Base-by-base conservation (phyloP, 208 protist genomes). In the Leishmania guyanensis region DNA sequence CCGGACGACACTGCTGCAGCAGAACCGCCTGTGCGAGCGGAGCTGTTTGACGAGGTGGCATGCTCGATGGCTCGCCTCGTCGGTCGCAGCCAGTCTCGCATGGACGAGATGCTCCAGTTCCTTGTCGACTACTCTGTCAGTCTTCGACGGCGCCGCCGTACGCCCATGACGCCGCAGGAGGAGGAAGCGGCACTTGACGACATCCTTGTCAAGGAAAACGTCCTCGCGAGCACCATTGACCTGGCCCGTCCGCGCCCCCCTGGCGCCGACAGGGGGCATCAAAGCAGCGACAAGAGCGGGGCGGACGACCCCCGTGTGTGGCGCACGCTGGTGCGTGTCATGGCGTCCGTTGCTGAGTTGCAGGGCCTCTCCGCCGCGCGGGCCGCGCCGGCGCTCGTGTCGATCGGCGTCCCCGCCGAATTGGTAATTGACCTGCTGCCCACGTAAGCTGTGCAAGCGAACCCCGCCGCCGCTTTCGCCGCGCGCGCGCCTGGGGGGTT, bases 331-430 rank as follows among this genome's bases (percentile, higher is more conserved):
- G 82, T 69, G 33, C 82, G 77, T 9, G 68, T 90, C n/a, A 68
- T 87, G 71, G 54, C 68, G 17, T 48, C 71, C 51, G 33, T 84
- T 20, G 82, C 78, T 16, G 80, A 73, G 17, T 68, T 48, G 50
- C 69, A 82, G 22, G 76, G 58, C 0, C 68, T 91, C 36, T 88
- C 86, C 22, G 75, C 85, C 26, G 82, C 76, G 3, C 82, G 70
- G 10, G 88, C 84, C 33, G 88, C 85, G 22, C 86, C 88, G 8
- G 86, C 86, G 6, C 53, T 91, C 33, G 78, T 91, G 10, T 87
- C 88, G 17, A 80, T 81, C 22, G 88, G 88, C 29, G 78, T 70
- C 29, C 58, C 69, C 12, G 78, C 82, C 2, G 85, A 91, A 17
- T 68, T 88, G 22, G 86, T 81, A 29, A 73, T 91, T 14, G 80